phyloP scores from a whole-genome alignment of 2,329 filamentous ascomycete species.

The Arachnomyces sp. region DNA sequence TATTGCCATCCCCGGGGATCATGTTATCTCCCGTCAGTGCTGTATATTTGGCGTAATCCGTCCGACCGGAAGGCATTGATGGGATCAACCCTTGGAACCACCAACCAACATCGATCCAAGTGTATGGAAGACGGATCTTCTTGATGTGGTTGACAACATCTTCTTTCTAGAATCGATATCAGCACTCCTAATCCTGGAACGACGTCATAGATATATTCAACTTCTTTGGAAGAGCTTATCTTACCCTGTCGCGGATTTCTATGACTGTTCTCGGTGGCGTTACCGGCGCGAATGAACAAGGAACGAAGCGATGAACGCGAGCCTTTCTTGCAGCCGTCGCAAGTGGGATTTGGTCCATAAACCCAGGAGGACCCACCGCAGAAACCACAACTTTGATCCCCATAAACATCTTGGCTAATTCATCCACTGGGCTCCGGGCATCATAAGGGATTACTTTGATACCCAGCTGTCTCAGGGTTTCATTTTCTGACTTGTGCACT shows the following conservation, averaged over 20 bases:
- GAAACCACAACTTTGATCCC: conserved; percentile 41
- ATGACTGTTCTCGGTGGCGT: conserved; percentile 39
- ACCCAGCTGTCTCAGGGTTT: conserved; percentile 34
- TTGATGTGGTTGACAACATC: conserved; percentile 43
- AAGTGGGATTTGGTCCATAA: conserved; percentile 39
- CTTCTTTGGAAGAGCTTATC: conserved; percentile 7
- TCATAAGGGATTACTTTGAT: conserved; percentile 38
- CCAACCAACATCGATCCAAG: conserved; percentile 51
- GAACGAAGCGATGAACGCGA: conserved; percentile 46
- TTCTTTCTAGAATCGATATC: conserved; percentile 37
- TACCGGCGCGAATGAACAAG: conserved; percentile 42
- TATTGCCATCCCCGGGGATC: conserved; percentile 41
- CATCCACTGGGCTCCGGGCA: conserved; percentile 33
- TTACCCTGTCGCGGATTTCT: conserved; percentile 33
- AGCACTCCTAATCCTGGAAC: neutral
- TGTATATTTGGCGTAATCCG: conserved; percentile 36
- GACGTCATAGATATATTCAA: neutral
- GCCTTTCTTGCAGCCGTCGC: conserved; percentile 42
- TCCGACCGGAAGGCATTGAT: conserved; percentile 36
- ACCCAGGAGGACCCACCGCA: conserved; percentile 27
- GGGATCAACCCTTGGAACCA: conserved; percentile 48
- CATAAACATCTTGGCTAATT: conserved; percentile 34
- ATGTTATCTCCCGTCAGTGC: conserved; percentile 20
- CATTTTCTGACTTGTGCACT: conserved; percentile 38
- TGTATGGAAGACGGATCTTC: conserved; percentile 44